phyloP scores from a whole-genome alignment of 768 basidiomycete species.

The Boletus barrowsii region DNA sequence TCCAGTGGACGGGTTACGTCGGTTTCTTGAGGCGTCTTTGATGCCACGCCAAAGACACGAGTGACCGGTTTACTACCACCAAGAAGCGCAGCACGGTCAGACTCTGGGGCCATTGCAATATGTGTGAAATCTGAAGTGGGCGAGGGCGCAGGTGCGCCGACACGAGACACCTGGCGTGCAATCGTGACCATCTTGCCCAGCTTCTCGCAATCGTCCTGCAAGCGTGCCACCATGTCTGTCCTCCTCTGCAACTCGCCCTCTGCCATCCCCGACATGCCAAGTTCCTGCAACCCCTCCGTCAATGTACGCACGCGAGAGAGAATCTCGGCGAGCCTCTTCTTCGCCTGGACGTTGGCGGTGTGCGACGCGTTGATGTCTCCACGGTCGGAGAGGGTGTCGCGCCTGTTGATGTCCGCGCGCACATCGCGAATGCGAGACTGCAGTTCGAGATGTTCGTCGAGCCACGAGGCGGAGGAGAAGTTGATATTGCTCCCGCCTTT shows the following conservation, averaged over 20 bases:
- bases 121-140: slow-evolving; percentile 29
- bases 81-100: slow-evolving; percentile 66
- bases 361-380: slow-evolving; percentile 75
- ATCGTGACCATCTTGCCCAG: slow-evolving; percentile 82
- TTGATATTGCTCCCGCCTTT: slow-evolving; percentile 35
- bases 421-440: slow-evolving; percentile 76
- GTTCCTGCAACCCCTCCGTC: slow-evolving; percentile 61
- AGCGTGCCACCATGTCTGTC: slow-evolving; percentile 81
- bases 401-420: slow-evolving; percentile 82
- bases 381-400: slow-evolving; percentile 77
- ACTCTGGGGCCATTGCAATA: slow-evolving; percentile 40
- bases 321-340: slow-evolving; percentile 76
- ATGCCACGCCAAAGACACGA: slow-evolving; percentile 74
- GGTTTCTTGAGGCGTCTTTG: slow-evolving; percentile 68
- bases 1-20: slow-evolving; percentile 85
- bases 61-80: slow-evolving; percentile 51
- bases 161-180: slow-evolving; percentile 52
- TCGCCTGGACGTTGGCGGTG: slow-evolving; percentile 78
- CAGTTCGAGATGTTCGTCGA: slow-evolving; percentile 82
- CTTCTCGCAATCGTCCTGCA: slow-evolving; percentile 91
- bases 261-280: slow-evolving; percentile 70
- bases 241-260: slow-evolving; percentile 91
- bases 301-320: slow-evolving; percentile 72
- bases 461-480: slow-evolving; percentile 80
- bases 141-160: slow-evolving; percentile 26